Conservation (phyloP, 2,329 filamentous ascomycete genomes). For the Sclerotinia trifoliorum region DNA sequence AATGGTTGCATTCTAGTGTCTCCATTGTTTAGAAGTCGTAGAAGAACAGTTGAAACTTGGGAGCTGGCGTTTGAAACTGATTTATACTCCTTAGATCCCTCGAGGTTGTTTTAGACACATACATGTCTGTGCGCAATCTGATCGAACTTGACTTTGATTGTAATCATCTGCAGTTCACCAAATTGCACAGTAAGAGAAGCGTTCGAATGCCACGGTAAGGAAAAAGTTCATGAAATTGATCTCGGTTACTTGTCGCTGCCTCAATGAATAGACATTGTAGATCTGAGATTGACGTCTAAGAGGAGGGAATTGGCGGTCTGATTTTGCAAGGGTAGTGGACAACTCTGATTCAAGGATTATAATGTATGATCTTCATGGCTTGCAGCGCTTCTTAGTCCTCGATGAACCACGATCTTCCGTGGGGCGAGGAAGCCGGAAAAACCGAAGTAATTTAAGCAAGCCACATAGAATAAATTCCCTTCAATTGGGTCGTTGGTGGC, state of each 20-base stretch:
- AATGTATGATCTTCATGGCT: slow-evolving; percentile 39
- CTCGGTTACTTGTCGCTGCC: slow-evolving; percentile 13
- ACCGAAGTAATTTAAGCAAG: slow-evolving; percentile 26
- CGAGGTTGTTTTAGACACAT: slow-evolving; percentile 36
- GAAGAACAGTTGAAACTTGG: slow-evolving; percentile 38
- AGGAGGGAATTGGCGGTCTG: slow-evolving; percentile 41
- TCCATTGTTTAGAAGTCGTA: slow-evolving; percentile 27
- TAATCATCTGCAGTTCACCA: slow-evolving; percentile 8
- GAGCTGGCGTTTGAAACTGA: slow-evolving; percentile 39
- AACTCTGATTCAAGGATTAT: slow-evolving; percentile 14
- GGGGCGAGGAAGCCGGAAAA: slow-evolving; percentile 27
- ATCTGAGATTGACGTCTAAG: slow-evolving; percentile 25
- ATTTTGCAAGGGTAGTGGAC: slow-evolving; percentile 31
- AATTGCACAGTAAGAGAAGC: not conserved
- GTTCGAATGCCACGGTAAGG: not conserved
- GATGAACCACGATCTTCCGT: slow-evolving; percentile 41
- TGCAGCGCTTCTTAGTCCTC: slow-evolving; percentile 35
- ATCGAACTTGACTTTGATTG: slow-evolving; percentile 30
- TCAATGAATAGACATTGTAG: not conserved
- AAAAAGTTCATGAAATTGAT: slow-evolving; percentile 4
- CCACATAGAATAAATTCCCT: slow-evolving; percentile 26
- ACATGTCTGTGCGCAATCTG: slow-evolving; percentile 38
- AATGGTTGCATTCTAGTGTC: slow-evolving; percentile 26
- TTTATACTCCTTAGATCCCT: slow-evolving; percentile 38
- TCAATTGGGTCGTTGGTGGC: slow-evolving; percentile 22